phyloP scores from a whole-genome alignment of 768 basidiomycete species.

The Boletus rex-veris region DNA sequence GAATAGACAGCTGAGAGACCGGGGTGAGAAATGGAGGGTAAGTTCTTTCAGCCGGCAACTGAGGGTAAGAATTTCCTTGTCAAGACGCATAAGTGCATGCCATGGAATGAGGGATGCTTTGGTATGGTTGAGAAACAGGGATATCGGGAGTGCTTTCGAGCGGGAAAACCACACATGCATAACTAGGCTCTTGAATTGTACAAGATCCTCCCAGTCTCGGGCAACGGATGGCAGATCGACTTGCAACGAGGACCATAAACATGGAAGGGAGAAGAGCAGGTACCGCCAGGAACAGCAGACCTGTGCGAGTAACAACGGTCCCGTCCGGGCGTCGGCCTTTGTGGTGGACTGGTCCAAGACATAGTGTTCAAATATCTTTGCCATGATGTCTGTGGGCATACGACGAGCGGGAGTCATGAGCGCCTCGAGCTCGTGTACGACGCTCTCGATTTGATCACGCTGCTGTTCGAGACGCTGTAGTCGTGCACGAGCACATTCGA shows the following conservation, averaged over 20 bases:
- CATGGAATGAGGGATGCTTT: conserved; percentile 23
- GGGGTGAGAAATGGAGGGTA: conserved; percentile 20
- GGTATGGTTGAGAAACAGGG: conserved; percentile 22
- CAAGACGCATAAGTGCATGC: conserved; percentile 28
- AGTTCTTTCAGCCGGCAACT: conserved; percentile 19
- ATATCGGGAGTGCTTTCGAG: conserved; percentile 27
- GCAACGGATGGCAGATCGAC: conserved; percentile 22
- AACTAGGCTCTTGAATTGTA: conserved; percentile 23
- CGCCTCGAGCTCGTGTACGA: conserved; percentile 27
- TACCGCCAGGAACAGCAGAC: conserved; percentile 32
- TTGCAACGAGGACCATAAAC: conserved; percentile 22
- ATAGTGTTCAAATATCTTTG: conserved; percentile 25
- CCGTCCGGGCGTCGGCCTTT: conserved; percentile 9
- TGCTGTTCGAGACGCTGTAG: conserved; percentile 18
- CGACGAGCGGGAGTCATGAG: conserved; percentile 30
- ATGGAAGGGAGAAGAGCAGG: conserved; percentile 28
- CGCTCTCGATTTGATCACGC: not conserved
- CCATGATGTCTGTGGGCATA: conserved; percentile 31
- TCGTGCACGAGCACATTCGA: conserved; percentile 22
- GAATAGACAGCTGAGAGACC: conserved; percentile 24
- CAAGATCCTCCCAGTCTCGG: conserved; percentile 24
- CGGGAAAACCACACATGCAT: conserved; percentile 32
- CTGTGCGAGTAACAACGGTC: conserved; percentile 28
- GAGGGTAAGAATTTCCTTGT: conserved; percentile 28
- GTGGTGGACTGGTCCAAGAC: conserved; percentile 8